phyloP scores from a whole-genome alignment of 2,329 filamentous ascomycete species.

The Amphichorda felina region DNA sequence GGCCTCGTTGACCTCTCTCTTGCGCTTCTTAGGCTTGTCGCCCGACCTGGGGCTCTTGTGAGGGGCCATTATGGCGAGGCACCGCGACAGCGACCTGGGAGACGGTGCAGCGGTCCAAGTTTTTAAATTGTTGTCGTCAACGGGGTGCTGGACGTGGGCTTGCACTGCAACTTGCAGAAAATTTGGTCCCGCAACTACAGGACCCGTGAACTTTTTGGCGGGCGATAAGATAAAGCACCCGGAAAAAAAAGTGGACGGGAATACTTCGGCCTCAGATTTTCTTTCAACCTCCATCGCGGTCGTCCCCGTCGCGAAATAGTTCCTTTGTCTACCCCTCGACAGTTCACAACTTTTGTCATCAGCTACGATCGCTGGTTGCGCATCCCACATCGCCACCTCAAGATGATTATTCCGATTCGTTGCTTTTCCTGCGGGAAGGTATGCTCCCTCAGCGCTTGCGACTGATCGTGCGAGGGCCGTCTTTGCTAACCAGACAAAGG shows the following conservation, averaged over 20 bases:
- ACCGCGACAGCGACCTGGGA: background rate
- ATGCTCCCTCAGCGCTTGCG: constrained; percentile 9
- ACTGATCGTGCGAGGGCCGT: constrained; percentile 4
- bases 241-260: constrained; percentile 9
- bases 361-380: background rate
- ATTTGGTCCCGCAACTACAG: constrained; percentile 21
- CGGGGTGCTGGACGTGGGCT: constrained; percentile 1
- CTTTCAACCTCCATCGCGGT: background rate
- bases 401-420: constrained; percentile 96
- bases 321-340: background rate
- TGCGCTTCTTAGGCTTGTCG: constrained; percentile 31
- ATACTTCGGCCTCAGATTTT: constrained; percentile 5
- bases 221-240: constrained; percentile 25
- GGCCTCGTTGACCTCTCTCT: constrained; percentile 30
- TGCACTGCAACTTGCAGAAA: constrained; percentile 13
- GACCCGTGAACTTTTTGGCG: constrained; percentile 22
- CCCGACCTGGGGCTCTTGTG: constrained; percentile 16
- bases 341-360: background rate
- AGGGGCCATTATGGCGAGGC: constrained; percentile 19
- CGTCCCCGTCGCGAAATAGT: background rate
- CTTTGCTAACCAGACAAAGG: constrained; percentile 41
- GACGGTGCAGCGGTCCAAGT: background rate
- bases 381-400: constrained; percentile 13
- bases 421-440: constrained; percentile 99
- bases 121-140: constrained; percentile 1